Conservation (phyloP, 495 filamentous ascomycete genomes). For the Ramalina intermedia region DNA sequence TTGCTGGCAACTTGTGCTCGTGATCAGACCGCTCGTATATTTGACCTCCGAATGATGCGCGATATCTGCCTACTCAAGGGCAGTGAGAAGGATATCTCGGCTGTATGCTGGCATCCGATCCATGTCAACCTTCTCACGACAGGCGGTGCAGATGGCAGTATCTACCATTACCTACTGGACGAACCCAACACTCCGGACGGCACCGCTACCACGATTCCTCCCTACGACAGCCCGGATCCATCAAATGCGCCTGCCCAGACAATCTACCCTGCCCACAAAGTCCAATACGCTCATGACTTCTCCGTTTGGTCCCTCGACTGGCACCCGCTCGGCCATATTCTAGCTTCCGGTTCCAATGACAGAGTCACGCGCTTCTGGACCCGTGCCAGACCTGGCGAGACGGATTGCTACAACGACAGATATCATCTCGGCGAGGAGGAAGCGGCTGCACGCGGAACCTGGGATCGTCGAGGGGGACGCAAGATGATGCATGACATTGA, state of each 20-base stretch:
- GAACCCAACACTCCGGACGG: conserved; percentile 73
- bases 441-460: conserved; percentile 84
- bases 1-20: conserved; percentile 83
- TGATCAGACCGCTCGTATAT: conserved; percentile 81
- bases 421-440: conserved; percentile 91
- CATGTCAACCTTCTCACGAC: conserved; percentile 81
- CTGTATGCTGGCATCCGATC: conserved; percentile 84
- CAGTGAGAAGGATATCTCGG: conserved; percentile 90
- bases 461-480: conserved; percentile 65
- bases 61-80: conserved; percentile 84
- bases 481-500: conserved; percentile 79
- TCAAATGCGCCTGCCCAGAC: conserved; percentile 64
- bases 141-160: conserved; percentile 72
- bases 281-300: conserved; percentile 79
- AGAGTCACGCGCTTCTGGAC: conserved; percentile 95
- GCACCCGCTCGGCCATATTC: conserved; percentile 90
- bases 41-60: conserved; percentile 96
- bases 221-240: conserved; percentile 72
- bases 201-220: conserved; percentile 49
- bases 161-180: conserved; percentile 85
- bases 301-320: conserved; percentile 95
- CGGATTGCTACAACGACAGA: conserved; percentile 66
- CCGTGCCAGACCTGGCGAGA: conserved; percentile 72
- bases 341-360: conserved; percentile 98
- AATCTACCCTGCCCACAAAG: conserved; percentile 72